Conservation (phyloP, 805 yeast species). For the Yamadazyma akitaensis region DNA sequence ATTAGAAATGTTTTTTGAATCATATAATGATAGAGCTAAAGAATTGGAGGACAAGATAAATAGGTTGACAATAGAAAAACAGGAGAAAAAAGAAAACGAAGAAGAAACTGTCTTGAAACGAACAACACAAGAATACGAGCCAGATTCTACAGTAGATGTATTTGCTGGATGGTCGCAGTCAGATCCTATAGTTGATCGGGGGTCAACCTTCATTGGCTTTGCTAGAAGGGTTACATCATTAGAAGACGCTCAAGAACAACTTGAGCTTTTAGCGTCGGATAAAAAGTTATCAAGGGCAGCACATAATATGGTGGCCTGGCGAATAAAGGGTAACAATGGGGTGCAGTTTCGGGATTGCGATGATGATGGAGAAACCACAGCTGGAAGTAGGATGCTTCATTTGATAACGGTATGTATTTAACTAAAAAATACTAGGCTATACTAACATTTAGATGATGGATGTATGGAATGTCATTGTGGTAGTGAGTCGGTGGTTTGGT, state of each 20-base stretch:
- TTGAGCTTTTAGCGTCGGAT: constrained; percentile 58
- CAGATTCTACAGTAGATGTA: constrained; percentile 32
- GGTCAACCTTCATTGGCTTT: constrained; percentile 80
- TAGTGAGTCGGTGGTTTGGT: constrained; percentile 90
- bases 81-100: neutral
- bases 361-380: constrained; percentile 97
- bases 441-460: constrained; percentile 53
- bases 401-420: constrained; percentile 51
- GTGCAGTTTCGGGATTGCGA: constrained; percentile 77
- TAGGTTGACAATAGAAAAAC: neutral
- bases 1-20: constrained; percentile 47
- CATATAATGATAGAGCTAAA: constrained; percentile 25
- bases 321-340: constrained; percentile 59
- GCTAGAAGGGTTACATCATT: constrained; percentile 60
- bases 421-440: neutral
- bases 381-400: constrained; percentile 85
- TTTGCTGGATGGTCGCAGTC: constrained; percentile 74
- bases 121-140: neutral
- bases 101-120: neutral
- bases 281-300: constrained; percentile 62
- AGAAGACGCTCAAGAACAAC: constrained; percentile 58
- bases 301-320: constrained; percentile 87
- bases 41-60: neutral
- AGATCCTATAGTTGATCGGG: constrained; percentile 77
- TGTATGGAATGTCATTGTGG: constrained; percentile 79